phyloP scores from a whole-genome alignment of 768 basidiomycete species.

The Pulveroboletus frians region DNA sequence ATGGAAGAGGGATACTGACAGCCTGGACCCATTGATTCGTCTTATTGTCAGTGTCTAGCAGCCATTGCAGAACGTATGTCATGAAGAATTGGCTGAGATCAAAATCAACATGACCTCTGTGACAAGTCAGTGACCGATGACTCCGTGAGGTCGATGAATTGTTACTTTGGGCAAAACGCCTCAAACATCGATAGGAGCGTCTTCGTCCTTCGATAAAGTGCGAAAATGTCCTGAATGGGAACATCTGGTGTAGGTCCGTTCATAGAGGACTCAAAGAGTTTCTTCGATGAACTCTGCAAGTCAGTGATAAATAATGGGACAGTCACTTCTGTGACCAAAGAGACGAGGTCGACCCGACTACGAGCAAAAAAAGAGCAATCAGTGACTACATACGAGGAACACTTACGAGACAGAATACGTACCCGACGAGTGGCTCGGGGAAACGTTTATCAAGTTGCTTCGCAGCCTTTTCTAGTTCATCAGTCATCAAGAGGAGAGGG shows the following conservation, averaged over 20 bases:
- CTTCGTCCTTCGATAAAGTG: conserved; percentile 75
- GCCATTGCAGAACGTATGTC: conserved; percentile 83
- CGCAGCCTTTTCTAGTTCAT: conserved; percentile 82
- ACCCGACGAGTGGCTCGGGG: conserved; percentile 79
- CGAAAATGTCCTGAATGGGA: conserved; percentile 86
- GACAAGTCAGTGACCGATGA: neutral
- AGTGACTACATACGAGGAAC: neutral
- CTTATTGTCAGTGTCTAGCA: conserved; percentile 82
- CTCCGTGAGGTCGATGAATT: conserved; percentile 8
- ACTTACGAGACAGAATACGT: conserved; percentile 16
- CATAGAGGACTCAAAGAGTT: conserved; percentile 76
- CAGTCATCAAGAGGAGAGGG: conserved; percentile 77
- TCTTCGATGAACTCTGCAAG: conserved; percentile 63
- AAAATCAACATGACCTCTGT: conserved; percentile 56
- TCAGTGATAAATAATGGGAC: conserved; percentile 66
- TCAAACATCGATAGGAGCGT: conserved; percentile 72
- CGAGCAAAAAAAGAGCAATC: neutral
- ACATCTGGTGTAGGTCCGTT: conserved; percentile 84
- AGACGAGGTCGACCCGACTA: conserved; percentile 72
- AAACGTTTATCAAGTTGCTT: conserved; percentile 86
- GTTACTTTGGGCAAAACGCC: conserved; percentile 78
- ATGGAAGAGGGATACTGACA: conserved; percentile 44
- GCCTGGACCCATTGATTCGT: conserved; percentile 93
- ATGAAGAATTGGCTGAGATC: conserved; percentile 78
- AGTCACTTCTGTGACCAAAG: conserved; percentile 62